Percentiles rank a stretch among this genome's conserved stretches.
These are phyloP conservation scores for Picea abies DNA, from an alignment of 83 land plant genomes.

Conservation along the genomic window DNA sequence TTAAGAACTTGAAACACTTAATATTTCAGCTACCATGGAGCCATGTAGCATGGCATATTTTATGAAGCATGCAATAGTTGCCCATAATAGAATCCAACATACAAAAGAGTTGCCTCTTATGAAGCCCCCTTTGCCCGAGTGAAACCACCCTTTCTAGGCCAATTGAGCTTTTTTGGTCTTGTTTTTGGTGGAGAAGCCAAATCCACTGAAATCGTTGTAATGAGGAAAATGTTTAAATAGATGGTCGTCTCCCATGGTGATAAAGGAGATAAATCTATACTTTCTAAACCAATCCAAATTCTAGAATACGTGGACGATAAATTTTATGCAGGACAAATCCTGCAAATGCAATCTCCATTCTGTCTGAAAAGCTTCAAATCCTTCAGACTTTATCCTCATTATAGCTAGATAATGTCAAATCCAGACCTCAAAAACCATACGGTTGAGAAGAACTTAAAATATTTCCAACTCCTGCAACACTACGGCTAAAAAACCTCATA, in stretches of 20 bases:
- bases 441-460: not conserved
- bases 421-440: not conserved
- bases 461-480: not conserved
- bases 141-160: not conserved
- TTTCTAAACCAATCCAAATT: not conserved
- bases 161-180: not conserved
- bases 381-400: not conserved
- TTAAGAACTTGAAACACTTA: not conserved
- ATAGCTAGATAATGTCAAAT: not conserved
- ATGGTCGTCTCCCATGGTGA: not conserved
- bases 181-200: not conserved
- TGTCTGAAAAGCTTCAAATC: not conserved
- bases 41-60: constrained; percentile 18
- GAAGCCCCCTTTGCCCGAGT: not conserved
- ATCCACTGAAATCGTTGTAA: not conserved
- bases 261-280: not conserved
- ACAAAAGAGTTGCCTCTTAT: not conserved
- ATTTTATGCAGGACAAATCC: not conserved
- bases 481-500: not conserved
- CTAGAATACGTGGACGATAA: not conserved
- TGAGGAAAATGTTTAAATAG: not conserved
- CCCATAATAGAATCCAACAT: constrained; percentile 11
- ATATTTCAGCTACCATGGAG: constrained; percentile 3
- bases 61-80: constrained; percentile 44
- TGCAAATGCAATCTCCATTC: not conserved